Evolutionary conservation across 139 green algal genomes (phyloP), one percentile per base, ranked within the genome.

Genomic region (Coccomyxa sp.): DNA sequence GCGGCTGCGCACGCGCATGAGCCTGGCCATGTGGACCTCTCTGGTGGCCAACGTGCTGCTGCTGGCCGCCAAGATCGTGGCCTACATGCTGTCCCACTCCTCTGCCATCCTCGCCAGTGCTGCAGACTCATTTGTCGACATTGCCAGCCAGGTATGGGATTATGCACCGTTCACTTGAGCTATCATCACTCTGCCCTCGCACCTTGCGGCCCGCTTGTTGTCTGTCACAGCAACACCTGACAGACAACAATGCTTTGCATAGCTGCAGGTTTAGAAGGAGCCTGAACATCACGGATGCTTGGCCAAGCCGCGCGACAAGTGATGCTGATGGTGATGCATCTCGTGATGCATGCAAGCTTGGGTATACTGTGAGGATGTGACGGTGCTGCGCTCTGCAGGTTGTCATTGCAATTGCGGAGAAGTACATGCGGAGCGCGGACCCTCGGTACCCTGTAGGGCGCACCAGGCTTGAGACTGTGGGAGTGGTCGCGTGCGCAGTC

Each of bases 111-210:
- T 94, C 33, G 91, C 91, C 9, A 85, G 72, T 0, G 74, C 87
- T 0, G 85, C 91, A 0, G 91, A 95, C 78, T 90, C 81, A 24
- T 70, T 90, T 34, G 88, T 94, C 4, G 91, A 95, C 69, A 82
- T 94, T 29, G 75, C 86, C 27, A 88, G 70, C 37, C 90, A 94
- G 70, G 76, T 86, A 29, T n/a, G n/a, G n/a, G n/a, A n/a, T n/a
- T n/a, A n/a, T n/a, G n/a, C n/a, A n/a, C n/a, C n/a, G n/a, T n/a
- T n/a, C n/a, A n/a, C n/a, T n/a, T n/a, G n/a, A n/a, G n/a, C n/a
- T n/a, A n/a, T n/a, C n/a, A n/a, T n/a, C n/a, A n/a, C n/a, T n/a
- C n/a, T n/a, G n/a, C n/a, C n/a, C n/a, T n/a, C n/a, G n/a, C n/a
- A n/a, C n/a, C n/a, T n/a, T n/a, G n/a, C n/a, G n/a, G n/a, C n/a